A percentile compares a stretch with the other conserved stretches of the same genome.
These are phyloP conservation scores for Cercospora zeae-maydis DNA, from an alignment of 2,329 filamentous ascomycete species.

Conservation along the genomic window DNA sequence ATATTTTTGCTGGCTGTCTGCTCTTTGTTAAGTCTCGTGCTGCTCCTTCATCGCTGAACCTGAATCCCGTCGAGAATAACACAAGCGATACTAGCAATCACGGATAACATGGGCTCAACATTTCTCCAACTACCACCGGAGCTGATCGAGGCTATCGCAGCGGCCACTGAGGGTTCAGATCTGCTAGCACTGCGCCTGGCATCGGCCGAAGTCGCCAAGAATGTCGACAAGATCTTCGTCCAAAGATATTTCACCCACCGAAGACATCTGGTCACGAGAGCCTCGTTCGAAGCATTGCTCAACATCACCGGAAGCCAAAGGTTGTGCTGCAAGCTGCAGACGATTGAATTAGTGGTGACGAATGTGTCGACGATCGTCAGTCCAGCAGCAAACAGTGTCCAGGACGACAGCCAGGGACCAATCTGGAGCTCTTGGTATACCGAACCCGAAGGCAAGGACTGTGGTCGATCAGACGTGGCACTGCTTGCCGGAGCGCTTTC, in stretches of 20 bases:
- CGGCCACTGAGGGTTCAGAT: conserved; percentile 1
- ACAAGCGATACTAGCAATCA: background rate
- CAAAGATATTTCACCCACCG: conserved; percentile 2
- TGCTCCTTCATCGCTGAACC: background rate
- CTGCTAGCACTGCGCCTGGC: conserved; percentile 1
- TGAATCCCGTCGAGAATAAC: background rate
- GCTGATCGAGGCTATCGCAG: conserved; percentile 86
- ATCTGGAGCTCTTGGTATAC: conserved; percentile 2
- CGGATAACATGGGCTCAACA: background rate
- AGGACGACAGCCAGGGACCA: background rate
- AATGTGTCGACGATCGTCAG: background rate
- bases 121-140: conserved; percentile 82
- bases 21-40: background rate
- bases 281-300: conserved; percentile 3
- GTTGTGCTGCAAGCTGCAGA: background rate
- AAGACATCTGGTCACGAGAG: conserved; percentile 2
- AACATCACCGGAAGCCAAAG: conserved; percentile 1
- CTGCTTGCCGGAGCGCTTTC: conserved; percentile 3
- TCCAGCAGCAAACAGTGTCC: background rate
- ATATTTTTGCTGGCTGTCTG: background rate
- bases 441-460: background rate
- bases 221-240: conserved; percentile 7
- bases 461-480: conserved; percentile 1
- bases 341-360: conserved; percentile 9
- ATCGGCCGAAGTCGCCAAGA: background rate